Base-by-base conservation (phyloP, 495 filamentous ascomycete species). In the Penicillium soppii region DNA sequence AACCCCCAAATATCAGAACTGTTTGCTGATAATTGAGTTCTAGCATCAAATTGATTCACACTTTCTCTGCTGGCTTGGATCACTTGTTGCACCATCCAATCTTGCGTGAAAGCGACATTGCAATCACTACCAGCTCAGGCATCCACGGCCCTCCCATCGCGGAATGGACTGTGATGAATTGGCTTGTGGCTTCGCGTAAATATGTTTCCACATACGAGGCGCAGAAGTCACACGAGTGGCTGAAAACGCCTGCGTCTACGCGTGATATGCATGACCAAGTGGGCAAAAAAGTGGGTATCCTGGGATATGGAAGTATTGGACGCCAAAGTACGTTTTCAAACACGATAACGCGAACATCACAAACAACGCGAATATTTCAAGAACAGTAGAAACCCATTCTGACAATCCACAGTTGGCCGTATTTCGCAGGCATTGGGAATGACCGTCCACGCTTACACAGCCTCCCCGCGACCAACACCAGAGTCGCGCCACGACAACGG, bases 271-370 rank as follows among this genome's bases (percentile, higher is more conserved):
- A 67, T 33, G 82, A 86, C 53, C 71, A 79, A 15, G 80, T 78
- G 0, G 77, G 78, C 3, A 74, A 79, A 52, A 73, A 72, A 7
- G 77, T 89, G 20, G 89, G 90, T 8, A 87, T 95, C 30, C 74
- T 95, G 4, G 91, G 91, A 5, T 95, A 95, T 65, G 89, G 91
- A 21, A 84, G 82, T 57, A 95, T 96, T 50, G 90, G 90, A 1
- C 74, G 89, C 17, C 89, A 92, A 50, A 72, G 71, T 74, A 63
- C 1, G 63, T 54, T 9, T 2, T 37, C 20, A 16, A 7, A 8
- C 27, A n/a, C 13, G 5, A 17, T n/a, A 5, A 2, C 12, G 32
- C 3, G 19, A 33, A 25, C 20, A 5, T 5, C 23, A 20, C 19
- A 2, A 8, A n/a, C 9, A 32, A 7, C 5, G 10, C 4, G 44